These are phyloP conservation scores for Neofusicoccum sp. DNA, from an alignment of 2,329 filamentous ascomycete genomes.

Conservation along the genomic window DNA sequence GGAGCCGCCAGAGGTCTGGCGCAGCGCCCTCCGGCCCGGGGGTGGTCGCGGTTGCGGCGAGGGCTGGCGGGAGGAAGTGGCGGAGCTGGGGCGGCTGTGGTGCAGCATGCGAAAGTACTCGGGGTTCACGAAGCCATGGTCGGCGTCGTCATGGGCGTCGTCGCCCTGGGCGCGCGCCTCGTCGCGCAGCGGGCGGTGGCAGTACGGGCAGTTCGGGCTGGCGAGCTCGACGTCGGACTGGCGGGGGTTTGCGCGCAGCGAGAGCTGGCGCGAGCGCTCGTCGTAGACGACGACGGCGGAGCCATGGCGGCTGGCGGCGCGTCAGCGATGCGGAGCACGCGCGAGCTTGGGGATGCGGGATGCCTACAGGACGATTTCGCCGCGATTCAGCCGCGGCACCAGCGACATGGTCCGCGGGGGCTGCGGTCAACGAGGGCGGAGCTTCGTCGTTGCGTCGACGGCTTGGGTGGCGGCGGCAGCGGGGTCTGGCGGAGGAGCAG, in stretches of 20 bases:
- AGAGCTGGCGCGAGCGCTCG: constrained; percentile 77
- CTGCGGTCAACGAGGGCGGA: neutral
- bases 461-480: neutral
- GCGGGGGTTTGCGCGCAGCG: constrained; percentile 65
- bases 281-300: constrained; percentile 92
- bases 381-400: constrained; percentile 18
- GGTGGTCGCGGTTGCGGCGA: constrained; percentile 45
- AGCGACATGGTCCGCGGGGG: constrained; percentile 13
- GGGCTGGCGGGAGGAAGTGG: constrained; percentile 45
- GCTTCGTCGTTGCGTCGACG: neutral
- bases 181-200: constrained; percentile 68
- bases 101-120: constrained; percentile 95
- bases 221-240: constrained; percentile 55
- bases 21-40: constrained; percentile 49
- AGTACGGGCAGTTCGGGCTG: constrained; percentile 77
- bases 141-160: constrained; percentile 33
- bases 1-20: constrained; percentile 27
- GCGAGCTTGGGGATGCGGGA: neutral
- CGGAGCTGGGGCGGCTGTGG: constrained; percentile 54
- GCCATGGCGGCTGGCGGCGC: constrained; percentile 70
- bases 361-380: constrained; percentile 18
- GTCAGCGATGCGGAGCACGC: neutral
- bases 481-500: neutral
- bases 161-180: constrained; percentile 34
- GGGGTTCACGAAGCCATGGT: constrained; percentile 77